phyloP scores from a whole-genome alignment of 2,329 filamentous ascomycete genomes.

The Colletotrichum tropicicola region DNA sequence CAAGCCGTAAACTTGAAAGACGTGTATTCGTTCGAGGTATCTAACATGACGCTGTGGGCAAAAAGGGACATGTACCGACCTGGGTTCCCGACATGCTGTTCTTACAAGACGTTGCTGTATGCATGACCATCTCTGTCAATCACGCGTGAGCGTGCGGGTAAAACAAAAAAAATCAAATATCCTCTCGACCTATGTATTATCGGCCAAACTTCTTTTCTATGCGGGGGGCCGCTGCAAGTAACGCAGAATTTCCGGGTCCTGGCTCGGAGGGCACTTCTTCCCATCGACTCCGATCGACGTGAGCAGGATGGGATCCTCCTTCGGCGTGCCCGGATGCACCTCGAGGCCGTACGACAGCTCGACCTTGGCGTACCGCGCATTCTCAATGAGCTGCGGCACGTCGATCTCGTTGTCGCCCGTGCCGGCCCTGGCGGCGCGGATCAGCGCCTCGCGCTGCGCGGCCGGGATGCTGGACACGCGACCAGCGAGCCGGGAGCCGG shows the following conservation, averaged over 20 bases:
- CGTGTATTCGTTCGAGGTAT: background rate
- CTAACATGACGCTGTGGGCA: conserved; percentile 3
- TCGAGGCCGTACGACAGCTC: conserved; percentile 38
- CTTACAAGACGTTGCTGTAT: background rate
- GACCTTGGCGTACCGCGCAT: conserved; percentile 16
- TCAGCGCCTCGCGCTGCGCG: conserved; percentile 33
- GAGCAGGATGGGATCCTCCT: conserved; percentile 48
- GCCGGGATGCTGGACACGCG: conserved; percentile 32
- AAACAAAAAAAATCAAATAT: background rate
- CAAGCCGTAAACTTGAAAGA: background rate
- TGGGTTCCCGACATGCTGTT: background rate
- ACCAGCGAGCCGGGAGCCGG: conserved; percentile 23
- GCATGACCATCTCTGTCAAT: no score
- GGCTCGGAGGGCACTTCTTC: conserved; percentile 47
- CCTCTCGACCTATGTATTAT: background rate
- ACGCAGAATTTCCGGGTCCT: conserved; percentile 44
- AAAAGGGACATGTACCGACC: background rate
- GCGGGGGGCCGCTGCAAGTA: conserved; percentile 2
- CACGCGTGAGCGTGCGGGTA: no score
- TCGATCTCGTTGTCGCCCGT: conserved; percentile 26
- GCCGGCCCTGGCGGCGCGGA: conserved; percentile 17
- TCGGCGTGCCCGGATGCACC: conserved; percentile 49
- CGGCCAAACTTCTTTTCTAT: background rate
- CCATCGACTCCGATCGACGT: conserved; percentile 35
- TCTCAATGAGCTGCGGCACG: conserved; percentile 25